phyloP scores from a whole-genome alignment of 225 moss, liverwort and hornwort species.

The Ulota crispa region DNA sequence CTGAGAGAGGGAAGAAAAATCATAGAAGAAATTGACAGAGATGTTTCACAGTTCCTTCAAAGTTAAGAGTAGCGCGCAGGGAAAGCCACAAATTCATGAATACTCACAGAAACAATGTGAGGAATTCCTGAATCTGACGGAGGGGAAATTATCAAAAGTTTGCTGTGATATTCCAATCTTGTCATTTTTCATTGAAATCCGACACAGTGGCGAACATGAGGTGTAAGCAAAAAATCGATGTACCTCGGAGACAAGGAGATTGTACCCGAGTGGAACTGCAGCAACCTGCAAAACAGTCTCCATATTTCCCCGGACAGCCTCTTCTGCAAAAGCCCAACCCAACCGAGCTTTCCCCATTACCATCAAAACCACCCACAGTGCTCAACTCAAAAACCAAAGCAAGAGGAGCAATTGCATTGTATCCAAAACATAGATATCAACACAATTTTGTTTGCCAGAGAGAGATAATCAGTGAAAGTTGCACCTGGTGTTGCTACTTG shows the following conservation, averaged over 20 bases:
- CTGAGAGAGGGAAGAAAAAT: too few relatives aligned
- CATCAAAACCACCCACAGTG: background rate
- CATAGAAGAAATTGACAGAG: too few relatives aligned
- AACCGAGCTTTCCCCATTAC: background rate
- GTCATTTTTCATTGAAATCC: background rate
- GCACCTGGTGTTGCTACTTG: conserved; percentile 29
- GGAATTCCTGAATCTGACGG: too few relatives aligned
- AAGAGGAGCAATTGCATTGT: background rate
- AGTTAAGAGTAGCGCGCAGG: too few relatives aligned
- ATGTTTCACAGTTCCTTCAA: too few relatives aligned
- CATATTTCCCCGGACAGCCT: conserved; percentile 6
- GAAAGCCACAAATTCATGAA: too few relatives aligned
- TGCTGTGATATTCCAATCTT: too few relatives aligned
- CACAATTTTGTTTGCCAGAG: too few relatives aligned
- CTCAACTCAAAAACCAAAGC: background rate
- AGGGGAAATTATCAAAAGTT: too few relatives aligned
- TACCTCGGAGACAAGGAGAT: conserved; percentile 21
- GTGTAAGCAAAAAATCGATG: background rate
- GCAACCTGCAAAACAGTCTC: background rate
- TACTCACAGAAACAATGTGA: too few relatives aligned
- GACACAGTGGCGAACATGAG: background rate
- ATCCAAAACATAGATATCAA: background rate
- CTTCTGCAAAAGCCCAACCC: conserved; percentile 28
- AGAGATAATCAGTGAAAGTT: background rate
- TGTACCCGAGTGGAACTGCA: background rate